Percentiles rank a stretch among this genome's conserved stretches.
Conservation (phyloP, 805 yeast species). For the Kodamaea fukazawae region DNA sequence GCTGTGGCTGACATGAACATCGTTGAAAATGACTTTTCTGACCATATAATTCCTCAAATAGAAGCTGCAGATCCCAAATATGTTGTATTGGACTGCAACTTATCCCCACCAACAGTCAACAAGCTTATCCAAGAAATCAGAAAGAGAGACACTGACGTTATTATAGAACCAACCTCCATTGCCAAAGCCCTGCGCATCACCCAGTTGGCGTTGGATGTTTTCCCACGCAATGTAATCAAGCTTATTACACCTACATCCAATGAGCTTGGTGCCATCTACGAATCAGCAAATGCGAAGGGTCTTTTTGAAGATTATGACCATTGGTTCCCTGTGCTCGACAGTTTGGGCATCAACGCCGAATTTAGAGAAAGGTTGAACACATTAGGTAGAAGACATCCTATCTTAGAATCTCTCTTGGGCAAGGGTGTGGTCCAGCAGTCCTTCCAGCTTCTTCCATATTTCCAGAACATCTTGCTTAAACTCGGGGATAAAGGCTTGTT, state of each 20-base stretch:
- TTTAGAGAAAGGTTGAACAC: conserved; percentile 48
- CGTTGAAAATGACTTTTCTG: conserved; percentile 45
- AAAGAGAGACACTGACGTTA: conserved; percentile 26
- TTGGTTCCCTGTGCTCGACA: conserved; percentile 77
- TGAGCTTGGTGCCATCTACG: conserved; percentile 58
- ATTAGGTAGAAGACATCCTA: conserved; percentile 20
- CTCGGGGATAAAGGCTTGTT: conserved; percentile 66
- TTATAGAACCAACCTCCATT: conserved; percentile 77
- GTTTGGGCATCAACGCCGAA: conserved; percentile 46
- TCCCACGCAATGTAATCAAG: conserved; percentile 46
- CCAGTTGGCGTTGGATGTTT: conserved; percentile 32
- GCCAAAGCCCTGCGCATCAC: conserved; percentile 57
- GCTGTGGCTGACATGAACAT: conserved; percentile 88
- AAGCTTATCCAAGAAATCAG: conserved; percentile 29
- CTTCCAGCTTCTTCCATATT: conserved; percentile 69
- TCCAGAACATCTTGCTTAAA: conserved; percentile 65
- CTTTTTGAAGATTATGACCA: conserved; percentile 49
- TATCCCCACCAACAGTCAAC: conserved; percentile 44
- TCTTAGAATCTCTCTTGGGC: conserved; percentile 24
- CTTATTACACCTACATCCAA: conserved; percentile 66
- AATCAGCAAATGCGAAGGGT: conserved; percentile 40
- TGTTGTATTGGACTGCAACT: conserved; percentile 67
- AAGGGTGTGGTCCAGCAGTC: conserved; percentile 62
- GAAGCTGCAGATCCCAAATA: conserved; percentile 41
- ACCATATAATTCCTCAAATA: conserved; percentile 44